These are phyloP conservation scores for Brassica rapa DNA, from an alignment of 345 rosid species.

Conservation along the genomic window DNA sequence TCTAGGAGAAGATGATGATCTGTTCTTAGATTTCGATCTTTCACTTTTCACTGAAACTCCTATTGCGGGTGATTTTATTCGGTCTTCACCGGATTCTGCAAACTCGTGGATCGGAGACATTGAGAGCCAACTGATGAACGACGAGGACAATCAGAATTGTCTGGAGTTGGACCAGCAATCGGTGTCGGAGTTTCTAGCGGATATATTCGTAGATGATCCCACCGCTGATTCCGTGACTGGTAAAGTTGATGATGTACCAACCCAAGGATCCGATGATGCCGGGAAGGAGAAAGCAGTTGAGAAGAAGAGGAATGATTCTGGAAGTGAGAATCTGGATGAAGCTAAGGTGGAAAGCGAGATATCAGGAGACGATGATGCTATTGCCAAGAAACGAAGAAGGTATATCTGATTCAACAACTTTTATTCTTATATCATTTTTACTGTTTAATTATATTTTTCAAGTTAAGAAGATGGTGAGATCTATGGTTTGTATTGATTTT, in stretches of 20 bases:
- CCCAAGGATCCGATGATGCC: conserved; percentile 38
- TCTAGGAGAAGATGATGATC: conserved; percentile 14
- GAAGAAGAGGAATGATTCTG: conserved; percentile 32
- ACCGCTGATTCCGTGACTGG: conserved; percentile 28
- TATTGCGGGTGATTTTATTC: background rate
- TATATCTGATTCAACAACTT: conserved; percentile 27
- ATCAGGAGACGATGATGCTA: conserved; percentile 39
- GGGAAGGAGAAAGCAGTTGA: conserved; percentile 7
- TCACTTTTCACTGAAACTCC: conserved; percentile 10
- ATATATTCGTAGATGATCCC: conserved; percentile 49
- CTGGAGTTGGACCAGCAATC: conserved; percentile 28
- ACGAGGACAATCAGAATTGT: conserved; percentile 34
- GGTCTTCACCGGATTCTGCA: conserved; percentile 40
- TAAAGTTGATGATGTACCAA: conserved; percentile 24
- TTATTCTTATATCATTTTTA: background rate
- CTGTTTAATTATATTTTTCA: background rate
- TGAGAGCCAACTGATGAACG: conserved; percentile 55
- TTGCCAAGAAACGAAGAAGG: conserved; percentile 60
- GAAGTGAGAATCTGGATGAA: conserved; percentile 34
- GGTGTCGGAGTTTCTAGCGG: conserved; percentile 45
- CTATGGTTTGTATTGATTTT: background rate
- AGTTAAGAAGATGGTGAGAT: background rate
- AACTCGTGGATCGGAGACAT: conserved; percentile 50
- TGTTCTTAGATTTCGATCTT: conserved; percentile 27
- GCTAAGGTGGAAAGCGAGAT: conserved; percentile 19